These are phyloP conservation scores for Leishmania guyanensis DNA, from an alignment of 208 protist genomes.

Conservation along the genomic window DNA sequence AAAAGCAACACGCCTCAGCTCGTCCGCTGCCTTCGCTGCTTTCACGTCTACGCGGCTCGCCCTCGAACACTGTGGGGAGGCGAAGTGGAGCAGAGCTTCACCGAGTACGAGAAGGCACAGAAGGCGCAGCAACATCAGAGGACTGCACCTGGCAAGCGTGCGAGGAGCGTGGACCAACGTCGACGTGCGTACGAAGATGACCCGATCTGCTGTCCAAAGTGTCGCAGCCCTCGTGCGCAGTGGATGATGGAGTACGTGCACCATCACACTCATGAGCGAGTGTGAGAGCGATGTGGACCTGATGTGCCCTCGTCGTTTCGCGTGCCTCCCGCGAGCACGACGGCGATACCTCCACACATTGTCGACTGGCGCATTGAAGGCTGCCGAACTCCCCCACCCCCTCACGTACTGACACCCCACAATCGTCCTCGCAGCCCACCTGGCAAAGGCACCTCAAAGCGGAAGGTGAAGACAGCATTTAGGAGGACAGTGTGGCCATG, in stretches of 20 bases:
- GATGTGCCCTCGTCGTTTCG: background rate
- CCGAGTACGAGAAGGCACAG: conserved; percentile 56
- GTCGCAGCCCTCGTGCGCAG: conserved; percentile 66
- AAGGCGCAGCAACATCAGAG: conserved; percentile 26
- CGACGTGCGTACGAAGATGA: conserved; percentile 22
- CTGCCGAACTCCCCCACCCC: background rate
- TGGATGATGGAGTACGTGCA: conserved; percentile 90
- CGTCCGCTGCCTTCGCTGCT: conserved; percentile 79
- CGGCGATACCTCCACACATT: background rate
- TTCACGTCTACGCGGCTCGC: conserved; percentile 77
- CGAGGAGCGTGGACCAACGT: conserved; percentile 52
- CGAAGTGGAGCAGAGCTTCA: conserved; percentile 68
- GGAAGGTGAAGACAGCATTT: background rate
- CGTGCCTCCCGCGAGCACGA: background rate
- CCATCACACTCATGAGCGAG: conserved; percentile 61
- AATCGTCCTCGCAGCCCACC: background rate
- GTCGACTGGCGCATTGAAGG: background rate
- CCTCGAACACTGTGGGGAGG: conserved; percentile 66
- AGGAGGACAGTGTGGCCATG: background rate
- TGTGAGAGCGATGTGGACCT: conserved; percentile 1
- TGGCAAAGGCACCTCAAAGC: background rate
- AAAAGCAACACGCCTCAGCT: conserved; percentile 58
- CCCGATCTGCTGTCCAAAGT: conserved; percentile 63
- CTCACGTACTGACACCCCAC: background rate
- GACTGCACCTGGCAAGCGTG: conserved; percentile 42